Evolutionary conservation across 148 eudicot genomes (phyloP), one percentile per base, ranked within the genome.

Genomic region (Rhododendron henanense): DNA sequence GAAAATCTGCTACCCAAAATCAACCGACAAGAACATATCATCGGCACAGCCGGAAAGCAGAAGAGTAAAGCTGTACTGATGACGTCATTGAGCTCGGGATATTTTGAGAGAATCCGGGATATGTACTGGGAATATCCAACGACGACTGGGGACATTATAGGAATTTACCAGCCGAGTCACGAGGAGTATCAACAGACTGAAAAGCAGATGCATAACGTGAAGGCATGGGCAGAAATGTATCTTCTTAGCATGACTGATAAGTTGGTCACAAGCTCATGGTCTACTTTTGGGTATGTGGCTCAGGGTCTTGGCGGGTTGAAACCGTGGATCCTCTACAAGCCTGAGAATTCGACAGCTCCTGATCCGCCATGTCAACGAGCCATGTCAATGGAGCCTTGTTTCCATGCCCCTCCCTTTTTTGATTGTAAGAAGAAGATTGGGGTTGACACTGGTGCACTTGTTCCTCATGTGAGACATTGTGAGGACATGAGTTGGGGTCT

Each of bases 141-240:
- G 10, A 85, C 83, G 4, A 91, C 90, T 0, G 99, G 98, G 6
- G 98, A 94, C 39, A 71, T 91, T 31, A 85, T 97, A 47, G 86
- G 90, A 19, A 92, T 97, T 85, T 90, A 82, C 85, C 99, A 97
- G 86, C 99, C 99, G 16, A 97, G 99, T 83, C 92, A 95, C 9
- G 99, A 97, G 90, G 92, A 86, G 86, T 87, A 90, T 63, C 98
- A 97, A 84, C 95, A 94, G 84, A 91, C 93, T 0, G 92, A 90
- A 79, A 93, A 93, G 86, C 89, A 87, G 65, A 91, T 57, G 75
- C 99, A 97, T 84, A 91, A 92, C 81, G 85, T 90, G 82, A 97
- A 97, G 86, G 98, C 99, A 31, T 95, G 92, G 95, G 98, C 99
- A 37, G 99, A 97, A 87, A 97, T 97, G 93, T 97, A 95, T 87